Evolutionary conservation across 106 monocot genomes (phyloP).

Genomic region (Allium cepa): DNA sequence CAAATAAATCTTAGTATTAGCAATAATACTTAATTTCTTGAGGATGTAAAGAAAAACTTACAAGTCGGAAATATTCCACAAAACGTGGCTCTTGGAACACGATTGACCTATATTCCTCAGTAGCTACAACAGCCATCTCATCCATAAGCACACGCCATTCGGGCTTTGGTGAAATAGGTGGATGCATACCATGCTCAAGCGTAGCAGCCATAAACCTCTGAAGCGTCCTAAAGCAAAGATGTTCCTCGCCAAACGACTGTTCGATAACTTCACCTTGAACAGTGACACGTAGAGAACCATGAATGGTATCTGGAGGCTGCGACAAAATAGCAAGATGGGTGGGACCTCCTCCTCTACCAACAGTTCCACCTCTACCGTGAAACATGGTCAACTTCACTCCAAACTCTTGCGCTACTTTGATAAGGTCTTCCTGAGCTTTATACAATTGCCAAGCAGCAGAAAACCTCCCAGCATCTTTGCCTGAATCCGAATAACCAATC

Average conservation of each 20-base stretch:
- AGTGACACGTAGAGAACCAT: constrained; percentile 82
- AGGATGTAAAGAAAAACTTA: constrained; percentile 5
- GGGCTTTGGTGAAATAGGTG: constrained; percentile 83
- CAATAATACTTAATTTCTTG: not conserved
- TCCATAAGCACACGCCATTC: constrained; percentile 93
- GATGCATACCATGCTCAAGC: constrained; percentile 93
- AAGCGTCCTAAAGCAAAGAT: constrained; percentile 87
- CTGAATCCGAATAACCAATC: constrained; percentile 97
- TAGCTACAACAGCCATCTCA: constrained; percentile 85
- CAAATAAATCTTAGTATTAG: not conserved
- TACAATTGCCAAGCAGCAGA: constrained; percentile 97
- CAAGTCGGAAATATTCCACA: constrained; percentile 92
- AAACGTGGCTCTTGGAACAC: constrained; percentile 89
- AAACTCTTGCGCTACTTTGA: constrained; percentile 68
- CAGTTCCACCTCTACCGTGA: constrained; percentile 89
- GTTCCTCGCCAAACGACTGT: constrained; percentile 94
- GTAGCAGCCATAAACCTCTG: constrained; percentile 93
- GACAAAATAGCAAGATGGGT: constrained; percentile 86
- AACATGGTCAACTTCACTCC: constrained; percentile 97
- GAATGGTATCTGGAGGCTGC: constrained; percentile 77
- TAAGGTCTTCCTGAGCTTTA: constrained; percentile 84
- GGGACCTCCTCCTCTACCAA: constrained; percentile 84
- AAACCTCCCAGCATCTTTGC: constrained; percentile 83
- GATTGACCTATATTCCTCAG: constrained; percentile 74
- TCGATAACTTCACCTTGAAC: constrained; percentile 97